A percentile compares a stretch with the other conserved stretches of the same genome.
Evolutionary conservation across 1,284 basidiomycete species (phyloP).

Genomic region (Cystobasidium slooffiae): DNA sequence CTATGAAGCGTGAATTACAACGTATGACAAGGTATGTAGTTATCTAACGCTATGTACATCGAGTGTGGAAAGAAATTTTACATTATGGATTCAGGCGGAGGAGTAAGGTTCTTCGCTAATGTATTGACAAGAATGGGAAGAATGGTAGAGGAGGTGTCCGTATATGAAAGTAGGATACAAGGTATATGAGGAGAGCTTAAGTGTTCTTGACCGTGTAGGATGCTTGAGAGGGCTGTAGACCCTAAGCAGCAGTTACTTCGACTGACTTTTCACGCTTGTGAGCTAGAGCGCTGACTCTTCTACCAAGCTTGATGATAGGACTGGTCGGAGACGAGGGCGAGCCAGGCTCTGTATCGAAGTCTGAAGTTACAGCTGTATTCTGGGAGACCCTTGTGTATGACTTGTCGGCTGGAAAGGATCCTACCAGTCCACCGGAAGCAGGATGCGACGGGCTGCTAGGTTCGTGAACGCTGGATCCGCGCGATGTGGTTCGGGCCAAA

Average conservation of each 20-base stretch:
- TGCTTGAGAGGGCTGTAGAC: background rate
- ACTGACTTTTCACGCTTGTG: conserved; percentile 15
- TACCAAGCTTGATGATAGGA: conserved; percentile 10
- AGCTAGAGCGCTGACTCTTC: conserved; percentile 13
- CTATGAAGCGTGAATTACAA: too few relatives aligned
- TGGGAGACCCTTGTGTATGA: conserved; percentile 12
- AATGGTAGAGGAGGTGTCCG: background rate
- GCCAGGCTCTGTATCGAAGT: background rate
- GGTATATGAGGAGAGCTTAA: background rate
- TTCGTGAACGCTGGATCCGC: conserved; percentile 24
- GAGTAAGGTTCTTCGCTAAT: too few relatives aligned
- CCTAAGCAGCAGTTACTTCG: conserved; percentile 1
- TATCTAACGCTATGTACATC: too few relatives aligned
- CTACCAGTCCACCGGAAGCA: conserved; percentile 21
- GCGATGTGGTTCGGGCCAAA: background rate
- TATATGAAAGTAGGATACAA: background rate
- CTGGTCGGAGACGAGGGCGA: conserved; percentile 12
- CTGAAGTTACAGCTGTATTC: background rate
- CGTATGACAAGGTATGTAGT: too few relatives aligned
- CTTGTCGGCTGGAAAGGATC: conserved; percentile 19
- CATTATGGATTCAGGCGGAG: too few relatives aligned
- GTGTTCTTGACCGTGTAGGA: background rate
- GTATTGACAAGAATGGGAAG: background rate
- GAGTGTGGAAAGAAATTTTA: too few relatives aligned
- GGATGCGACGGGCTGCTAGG: conserved; percentile 22